Base-by-base conservation (phyloP, 1,284 basidiomycete species). In the Cystobasidium pallidum region DNA sequence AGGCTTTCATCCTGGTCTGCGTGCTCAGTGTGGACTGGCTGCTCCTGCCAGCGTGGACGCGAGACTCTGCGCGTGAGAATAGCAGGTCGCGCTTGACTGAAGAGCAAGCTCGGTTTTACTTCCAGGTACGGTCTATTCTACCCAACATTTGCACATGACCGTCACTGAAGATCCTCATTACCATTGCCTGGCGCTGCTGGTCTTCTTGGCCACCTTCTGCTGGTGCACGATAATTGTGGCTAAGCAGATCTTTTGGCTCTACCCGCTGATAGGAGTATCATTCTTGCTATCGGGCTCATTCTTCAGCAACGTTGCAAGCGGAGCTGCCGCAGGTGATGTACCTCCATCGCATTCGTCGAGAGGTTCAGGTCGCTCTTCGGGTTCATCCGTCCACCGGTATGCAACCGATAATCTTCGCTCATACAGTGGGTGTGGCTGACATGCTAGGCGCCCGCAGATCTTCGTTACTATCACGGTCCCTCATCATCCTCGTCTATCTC, bases 401-500 rank as follows among this genome's bases (percentile, higher is more conserved):
- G 55, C n/a, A 51, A 24, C 11, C 17, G 24, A 26, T 3, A 51
- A 24, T 26, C 21, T 26, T 15, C 8, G 17, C 21, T 6, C 10
- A 61, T 34, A 24, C 21, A n/a, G 11, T 45, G n/a, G 3, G 11
- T 30, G n/a, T 36, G 10, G n/a, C 36, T 34, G 55, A 41, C 55
- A 85, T 34, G 57, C 3, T 47, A 1, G 7, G 24, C 85, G 86
- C 62, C 84, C 91, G 54, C 89, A 90, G 8, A 88, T 88, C 10
- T 89, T 89, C 8, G 88, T 88, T 4, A 6, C 11, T 71, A 26
- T 92, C 92, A 77, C 86, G 90, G 19, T 84, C 84, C 1, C 86
- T 91, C 73, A 91, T 92, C 88, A 86, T 91, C 17, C 82, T 86
- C 78, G 91, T 89, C 3, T 90, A 89, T 11, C 82, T 91, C n/a